These are phyloP conservation scores for Penicillium coprophilum DNA, from an alignment of 495 filamentous ascomycete species.

Conservation along the genomic window DNA sequence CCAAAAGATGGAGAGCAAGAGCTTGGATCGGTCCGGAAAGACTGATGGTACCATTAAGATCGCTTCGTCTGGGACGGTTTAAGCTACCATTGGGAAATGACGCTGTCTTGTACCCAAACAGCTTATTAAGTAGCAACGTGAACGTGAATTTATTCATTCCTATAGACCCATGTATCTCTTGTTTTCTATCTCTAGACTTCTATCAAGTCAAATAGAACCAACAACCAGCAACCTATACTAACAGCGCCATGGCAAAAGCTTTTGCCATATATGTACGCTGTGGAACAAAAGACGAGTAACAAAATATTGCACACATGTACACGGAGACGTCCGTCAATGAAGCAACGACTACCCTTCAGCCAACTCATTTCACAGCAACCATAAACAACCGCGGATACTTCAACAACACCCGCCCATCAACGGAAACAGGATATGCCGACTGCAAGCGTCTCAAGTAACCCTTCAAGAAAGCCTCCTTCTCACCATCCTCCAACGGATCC, in stretches of 20 bases:
- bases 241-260: not conserved
- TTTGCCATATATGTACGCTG: not conserved
- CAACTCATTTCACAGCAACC: slow-evolving; percentile 38
- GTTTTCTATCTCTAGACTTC: not conserved
- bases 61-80: not conserved
- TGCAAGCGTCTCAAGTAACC: slow-evolving; percentile 41
- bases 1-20: not conserved
- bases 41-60: slow-evolving; percentile 7
- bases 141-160: not conserved
- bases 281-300: not conserved
- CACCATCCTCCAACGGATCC: slow-evolving; percentile 35
- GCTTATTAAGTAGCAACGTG: not conserved
- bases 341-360: not conserved
- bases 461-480: slow-evolving; percentile 39
- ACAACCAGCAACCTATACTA: too few species aligned
- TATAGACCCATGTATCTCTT: not conserved
- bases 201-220: not conserved
- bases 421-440: slow-evolving; percentile 34
- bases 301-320: not conserved
- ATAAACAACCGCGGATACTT: slow-evolving; percentile 50
- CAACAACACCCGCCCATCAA: slow-evolving; percentile 49
- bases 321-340: not conserved
- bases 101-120: not conserved
- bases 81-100: not conserved
- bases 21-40: slow-evolving; percentile 1